These are phyloP conservation scores for Russula ochroleuca DNA, from an alignment of 768 basidiomycete species.

Conservation along the genomic window DNA sequence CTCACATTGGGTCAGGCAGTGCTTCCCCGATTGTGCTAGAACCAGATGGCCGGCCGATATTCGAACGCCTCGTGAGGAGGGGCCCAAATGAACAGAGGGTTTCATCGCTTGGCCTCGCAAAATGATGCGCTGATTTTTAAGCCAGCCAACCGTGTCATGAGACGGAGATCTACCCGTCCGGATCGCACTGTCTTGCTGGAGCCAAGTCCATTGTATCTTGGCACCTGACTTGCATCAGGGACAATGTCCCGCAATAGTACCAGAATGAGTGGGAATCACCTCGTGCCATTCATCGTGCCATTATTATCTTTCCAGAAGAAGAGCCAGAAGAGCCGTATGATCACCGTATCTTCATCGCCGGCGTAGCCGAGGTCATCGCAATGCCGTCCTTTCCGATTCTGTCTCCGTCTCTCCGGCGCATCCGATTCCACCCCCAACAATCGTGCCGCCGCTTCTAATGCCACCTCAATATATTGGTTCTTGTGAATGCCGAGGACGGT, in stretches of 20 bases:
- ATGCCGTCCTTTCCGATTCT: background rate
- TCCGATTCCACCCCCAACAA: background rate
- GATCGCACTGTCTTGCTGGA: background rate
- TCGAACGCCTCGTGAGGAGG: conserved; percentile 4
- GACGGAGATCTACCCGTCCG: background rate
- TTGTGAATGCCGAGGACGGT: background rate
- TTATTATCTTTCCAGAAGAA: conserved; percentile 8
- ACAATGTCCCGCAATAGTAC: background rate
- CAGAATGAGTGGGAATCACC: conserved; percentile 9
- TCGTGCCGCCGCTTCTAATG: background rate
- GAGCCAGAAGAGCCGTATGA: conserved; percentile 5
- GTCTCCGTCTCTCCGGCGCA: background rate
- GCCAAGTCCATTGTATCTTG: background rate
- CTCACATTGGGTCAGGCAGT: background rate
- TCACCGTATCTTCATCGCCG: conserved; percentile 7
- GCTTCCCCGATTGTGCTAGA: background rate
- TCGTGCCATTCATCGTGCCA: conserved; percentile 6
- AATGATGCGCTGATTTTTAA: conserved; percentile 14
- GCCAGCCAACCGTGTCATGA: conserved; percentile 12
- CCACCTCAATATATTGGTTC: background rate
- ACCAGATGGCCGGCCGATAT: conserved; percentile 2
- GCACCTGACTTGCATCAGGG: background rate
- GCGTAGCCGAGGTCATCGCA: conserved; percentile 9
- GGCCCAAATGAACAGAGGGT: conserved; percentile 1
- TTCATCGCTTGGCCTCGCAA: conserved; percentile 4